A percentile compares a stretch with the other conserved stretches of the same genome.
These are phyloP conservation scores for Aureobasidium sp. DNA, from an alignment of 2,329 filamentous ascomycete genomes.

Conservation along the genomic window DNA sequence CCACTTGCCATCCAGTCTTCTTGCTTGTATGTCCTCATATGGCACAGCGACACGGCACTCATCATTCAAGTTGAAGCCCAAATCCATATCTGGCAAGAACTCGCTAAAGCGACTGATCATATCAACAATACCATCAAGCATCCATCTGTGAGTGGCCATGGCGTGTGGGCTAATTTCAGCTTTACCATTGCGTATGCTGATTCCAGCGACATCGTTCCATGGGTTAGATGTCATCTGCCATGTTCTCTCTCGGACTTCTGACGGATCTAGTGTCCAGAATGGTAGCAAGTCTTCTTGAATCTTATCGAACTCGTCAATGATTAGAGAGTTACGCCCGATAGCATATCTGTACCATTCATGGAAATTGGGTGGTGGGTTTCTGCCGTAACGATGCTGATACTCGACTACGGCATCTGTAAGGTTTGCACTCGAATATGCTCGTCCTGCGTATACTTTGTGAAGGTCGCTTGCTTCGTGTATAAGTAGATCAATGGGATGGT, in stretches of 20 bases:
- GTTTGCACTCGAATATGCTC: constrained; percentile 42
- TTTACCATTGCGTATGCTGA: constrained; percentile 49
- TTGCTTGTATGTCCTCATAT: constrained; percentile 35
- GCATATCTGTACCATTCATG: constrained; percentile 55
- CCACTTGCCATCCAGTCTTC: constrained; percentile 30
- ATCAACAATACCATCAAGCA: constrained; percentile 47
- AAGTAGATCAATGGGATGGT: constrained; percentile 51
- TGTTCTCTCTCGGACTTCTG: constrained; percentile 46
- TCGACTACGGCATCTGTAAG: constrained; percentile 44
- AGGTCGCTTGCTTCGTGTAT: constrained; percentile 44
- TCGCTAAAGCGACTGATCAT: constrained; percentile 51
- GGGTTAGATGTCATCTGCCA: constrained; percentile 47
- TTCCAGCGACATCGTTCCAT: constrained; percentile 49
- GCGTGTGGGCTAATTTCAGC: constrained; percentile 45
- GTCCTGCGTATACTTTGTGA: constrained; percentile 44
- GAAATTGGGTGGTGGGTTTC: constrained; percentile 53
- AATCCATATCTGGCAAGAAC: constrained; percentile 55
- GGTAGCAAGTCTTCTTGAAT: constrained; percentile 51
- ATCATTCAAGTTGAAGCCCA: constrained; percentile 57
- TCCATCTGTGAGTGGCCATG: constrained; percentile 51
- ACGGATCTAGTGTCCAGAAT: constrained; percentile 47
- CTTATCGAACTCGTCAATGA: constrained; percentile 56
- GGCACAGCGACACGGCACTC: constrained; percentile 52
- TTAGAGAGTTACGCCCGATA: constrained; percentile 41
- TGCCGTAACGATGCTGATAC: constrained; percentile 47